Percentiles rank a stretch among this genome's conserved stretches.
Evolutionary conservation across 345 rosid species (phyloP).

Genomic region (Turritis glabra): DNA sequence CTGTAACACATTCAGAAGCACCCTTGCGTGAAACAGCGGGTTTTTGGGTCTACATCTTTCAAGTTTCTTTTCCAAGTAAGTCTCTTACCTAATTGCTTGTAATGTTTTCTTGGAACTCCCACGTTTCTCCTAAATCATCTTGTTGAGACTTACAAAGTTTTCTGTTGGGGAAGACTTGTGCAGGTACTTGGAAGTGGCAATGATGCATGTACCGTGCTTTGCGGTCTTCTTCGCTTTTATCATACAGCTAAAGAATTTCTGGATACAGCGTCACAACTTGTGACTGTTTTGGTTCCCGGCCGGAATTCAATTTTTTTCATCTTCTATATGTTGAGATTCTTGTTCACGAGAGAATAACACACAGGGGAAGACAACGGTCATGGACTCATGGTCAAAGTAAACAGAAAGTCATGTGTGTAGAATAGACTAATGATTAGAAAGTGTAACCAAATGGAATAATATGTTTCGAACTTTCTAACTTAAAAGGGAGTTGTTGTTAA

Average conservation of each 20-base stretch:
- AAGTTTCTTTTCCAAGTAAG: slow-evolving; percentile 75
- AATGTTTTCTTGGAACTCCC: too few relatives aligned
- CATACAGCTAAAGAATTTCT: slow-evolving; percentile 56
- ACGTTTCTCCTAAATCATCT: not conserved
- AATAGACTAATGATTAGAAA: too few relatives aligned
- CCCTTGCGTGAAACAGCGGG: slow-evolving; percentile 43
- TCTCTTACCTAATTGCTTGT: too few relatives aligned
- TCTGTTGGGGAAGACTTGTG: slow-evolving; percentile 53
- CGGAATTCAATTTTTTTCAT: too few relatives aligned
- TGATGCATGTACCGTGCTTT: slow-evolving; percentile 70
- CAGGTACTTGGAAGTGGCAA: slow-evolving; percentile 76
- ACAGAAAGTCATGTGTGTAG: too few relatives aligned
- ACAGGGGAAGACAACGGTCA: too few relatives aligned
- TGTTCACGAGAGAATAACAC: too few relatives aligned
- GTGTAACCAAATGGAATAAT: too few relatives aligned
- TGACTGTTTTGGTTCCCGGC: slow-evolving; percentile 1
- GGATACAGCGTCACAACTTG: slow-evolving; percentile 41
- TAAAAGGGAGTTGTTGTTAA: too few relatives aligned
- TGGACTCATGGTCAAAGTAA: too few relatives aligned
- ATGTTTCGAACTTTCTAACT: too few relatives aligned
- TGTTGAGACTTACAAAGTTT: not conserved
- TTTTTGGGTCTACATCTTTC: slow-evolving; percentile 58
- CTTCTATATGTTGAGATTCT: too few relatives aligned
- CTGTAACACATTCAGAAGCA: slow-evolving; percentile 35
- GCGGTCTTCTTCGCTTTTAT: slow-evolving; percentile 65